Evolutionary conservation across 805 yeast species (phyloP), one percentile per base, ranked within the genome.

Genomic region (Candida khao-thaluensis): DNA sequence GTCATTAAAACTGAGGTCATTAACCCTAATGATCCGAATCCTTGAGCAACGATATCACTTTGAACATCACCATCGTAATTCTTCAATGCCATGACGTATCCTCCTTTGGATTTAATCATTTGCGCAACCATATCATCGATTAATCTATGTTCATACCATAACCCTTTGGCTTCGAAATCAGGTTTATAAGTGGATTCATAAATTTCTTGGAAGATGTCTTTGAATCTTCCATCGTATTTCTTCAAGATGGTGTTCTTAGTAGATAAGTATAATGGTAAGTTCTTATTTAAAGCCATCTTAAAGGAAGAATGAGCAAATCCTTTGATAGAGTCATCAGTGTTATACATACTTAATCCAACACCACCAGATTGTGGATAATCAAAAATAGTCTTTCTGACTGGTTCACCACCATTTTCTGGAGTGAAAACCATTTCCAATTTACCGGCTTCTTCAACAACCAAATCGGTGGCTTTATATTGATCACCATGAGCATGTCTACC

Each of bases 111-210:
- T 62, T 85, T 85, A 56, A 85, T 64, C 93, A 85, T 85, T 64
- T 85, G 93, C 4, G 91, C 91, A 44, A 85, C 93, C 89, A 85
- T 85, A 59, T 85, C 93, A 61, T 85, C 93, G 47, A 85, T 85
- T 56, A 85, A 72, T 62, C 93, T 76, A 62, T 85, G 93, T 60
- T 85, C 90, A 53, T 83, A 85, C 70, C 78, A 75, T 48, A 85
- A 74, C 16, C 82, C 84, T 23, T 68, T 66, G 10, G 64, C 61
- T 53, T 82, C 86, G 51, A 83, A 83, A 40, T 73, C 61, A 8
- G 62, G 12, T 52, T 76, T 72, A 65, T 84, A 85, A 30, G 69
- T 66, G 12, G 69, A 40, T 37, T 80, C 86, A 52, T 75, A 85
- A 37, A 84, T 59, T 44, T 74, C 79, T 60, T 81, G 80, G 69